Conservation (phyloP, 176 grass and related monocot genomes). For the Secale cereale region DNA sequence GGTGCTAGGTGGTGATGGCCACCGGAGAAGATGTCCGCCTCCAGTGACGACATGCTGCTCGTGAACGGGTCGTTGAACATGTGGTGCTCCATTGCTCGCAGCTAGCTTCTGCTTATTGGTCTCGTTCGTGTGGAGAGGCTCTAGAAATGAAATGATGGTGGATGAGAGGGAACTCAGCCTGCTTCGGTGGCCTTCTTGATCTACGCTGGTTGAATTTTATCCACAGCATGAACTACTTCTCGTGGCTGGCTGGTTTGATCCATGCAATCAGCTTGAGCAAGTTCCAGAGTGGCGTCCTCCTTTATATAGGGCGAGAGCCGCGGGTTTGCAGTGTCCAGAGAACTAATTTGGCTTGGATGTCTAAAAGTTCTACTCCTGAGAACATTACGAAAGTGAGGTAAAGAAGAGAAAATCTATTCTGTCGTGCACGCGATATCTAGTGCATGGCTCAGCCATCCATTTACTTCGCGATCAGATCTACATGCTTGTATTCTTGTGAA, state of each 20-base stretch:
- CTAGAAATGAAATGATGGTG: background rate
- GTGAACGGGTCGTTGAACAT: slow-evolving; percentile 49
- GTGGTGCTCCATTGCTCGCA: slow-evolving; percentile 23
- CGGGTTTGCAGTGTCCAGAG: background rate
- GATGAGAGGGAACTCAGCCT: background rate
- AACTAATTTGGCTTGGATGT: background rate
- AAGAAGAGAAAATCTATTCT: background rate
- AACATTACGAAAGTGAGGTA: background rate
- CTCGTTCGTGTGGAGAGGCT: background rate
- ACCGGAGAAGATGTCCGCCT: slow-evolving; percentile 39
- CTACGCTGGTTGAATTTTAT: background rate
- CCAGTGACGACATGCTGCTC: slow-evolving; percentile 44
- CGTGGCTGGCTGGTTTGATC: too few species aligned
- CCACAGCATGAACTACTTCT: background rate
- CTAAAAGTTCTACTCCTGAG: too few species aligned
- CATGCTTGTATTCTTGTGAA: too few species aligned
- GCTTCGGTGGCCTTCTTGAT: too few species aligned
- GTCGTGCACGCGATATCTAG: too few species aligned
- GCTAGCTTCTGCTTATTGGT: background rate
- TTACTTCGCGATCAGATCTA: too few species aligned
- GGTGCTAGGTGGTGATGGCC: background rate
- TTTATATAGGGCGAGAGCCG: slow-evolving; percentile 10
- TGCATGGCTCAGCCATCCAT: too few species aligned
- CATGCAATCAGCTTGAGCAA: background rate
- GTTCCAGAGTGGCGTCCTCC: background rate